Base-by-base conservation (phyloP, 768 basidiomycete species). In the Lactifluus piperatus region DNA sequence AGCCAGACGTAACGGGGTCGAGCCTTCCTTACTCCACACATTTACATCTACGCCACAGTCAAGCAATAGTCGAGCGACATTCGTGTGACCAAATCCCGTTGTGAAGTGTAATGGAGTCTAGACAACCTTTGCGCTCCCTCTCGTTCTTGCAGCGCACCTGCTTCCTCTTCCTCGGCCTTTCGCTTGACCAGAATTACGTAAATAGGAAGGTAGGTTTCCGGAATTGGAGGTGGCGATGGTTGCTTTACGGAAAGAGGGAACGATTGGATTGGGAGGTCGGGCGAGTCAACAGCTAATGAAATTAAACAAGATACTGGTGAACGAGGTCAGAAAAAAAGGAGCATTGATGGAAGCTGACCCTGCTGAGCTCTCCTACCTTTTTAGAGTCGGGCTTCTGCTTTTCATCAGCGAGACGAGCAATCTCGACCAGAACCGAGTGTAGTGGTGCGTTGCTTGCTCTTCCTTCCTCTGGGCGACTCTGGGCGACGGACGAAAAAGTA, bases 401-500 rank as follows among this genome's bases (percentile, higher is more conserved):
- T 43, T 64, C 51, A 18, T 54, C 53, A 9, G 56, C 57, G 13
- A 58, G 37, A 36, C 24, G 54, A 7, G 45, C 13, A 48, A 63
- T 54, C 18, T 64, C 56, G 11, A 49, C 57, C 29, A 64, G 36
- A 54, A 46, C 37, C 39, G 61, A 32, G 43, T 49, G 24, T 10
- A 64, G 39, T 10, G 51, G 51, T 18, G 57, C 4, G 9, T 49
- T 14, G 41, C 16, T 54, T 52, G 50, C 30, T 59, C 49, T 14
- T 64, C 59, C 43, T 58, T 57, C 49, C 57, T 54, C 64, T 64
- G 27, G n/a, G n/a, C n/a, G n/a, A n/a, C n/a, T n/a, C n/a, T n/a
- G n/a, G 44, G 16, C 4, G 57, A 34, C 26, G 11, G 39, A 27
- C 5, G 8, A 22, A 49, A 48, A 5, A 16, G 20, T 11, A 4